These are phyloP conservation scores for Bryoerythrophyllum caledonicum DNA, from an alignment of 225 moss, liverwort and hornwort species.

Conservation along the genomic window DNA sequence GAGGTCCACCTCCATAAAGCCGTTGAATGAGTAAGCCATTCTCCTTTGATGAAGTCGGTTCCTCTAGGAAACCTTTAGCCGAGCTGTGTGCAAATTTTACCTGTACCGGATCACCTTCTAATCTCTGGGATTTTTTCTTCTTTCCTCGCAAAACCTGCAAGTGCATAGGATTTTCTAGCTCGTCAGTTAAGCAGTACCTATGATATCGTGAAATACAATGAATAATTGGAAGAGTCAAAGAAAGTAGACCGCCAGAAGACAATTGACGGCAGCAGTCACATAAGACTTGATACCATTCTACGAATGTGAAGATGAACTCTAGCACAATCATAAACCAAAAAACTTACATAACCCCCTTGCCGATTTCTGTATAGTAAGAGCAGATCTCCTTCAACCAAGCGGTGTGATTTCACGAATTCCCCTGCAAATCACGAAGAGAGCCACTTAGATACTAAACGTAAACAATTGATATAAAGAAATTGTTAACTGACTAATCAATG, in stretches of 20 bases:
- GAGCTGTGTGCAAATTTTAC: conserved; percentile 48
- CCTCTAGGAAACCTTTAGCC: conserved; percentile 28
- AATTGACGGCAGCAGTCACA: background rate
- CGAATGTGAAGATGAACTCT: background rate
- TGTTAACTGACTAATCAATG: background rate
- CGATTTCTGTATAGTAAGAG: conserved; percentile 42
- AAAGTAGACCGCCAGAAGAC: background rate
- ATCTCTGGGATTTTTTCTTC: conserved; percentile 35
- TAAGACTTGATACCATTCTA: background rate
- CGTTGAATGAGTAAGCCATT: conserved; percentile 25
- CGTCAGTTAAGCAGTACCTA: background rate
- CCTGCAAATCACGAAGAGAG: conserved; percentile 31
- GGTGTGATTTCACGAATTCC: conserved; percentile 54
- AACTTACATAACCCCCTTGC: conserved; percentile 51
- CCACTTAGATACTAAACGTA: background rate
- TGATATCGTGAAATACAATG: background rate
- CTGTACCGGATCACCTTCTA: conserved; percentile 31
- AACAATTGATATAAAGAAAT: background rate
- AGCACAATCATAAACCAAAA: background rate
- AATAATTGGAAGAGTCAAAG: background rate
- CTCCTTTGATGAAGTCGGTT: conserved; percentile 7
- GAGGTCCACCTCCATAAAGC: conserved; percentile 27
- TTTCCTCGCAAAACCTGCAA: conserved; percentile 53
- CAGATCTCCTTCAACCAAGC: conserved; percentile 52
- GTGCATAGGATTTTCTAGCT: background rate